Base-by-base conservation (phyloP, 257 asterid genomes). In the Solanum boliviense region DNA sequence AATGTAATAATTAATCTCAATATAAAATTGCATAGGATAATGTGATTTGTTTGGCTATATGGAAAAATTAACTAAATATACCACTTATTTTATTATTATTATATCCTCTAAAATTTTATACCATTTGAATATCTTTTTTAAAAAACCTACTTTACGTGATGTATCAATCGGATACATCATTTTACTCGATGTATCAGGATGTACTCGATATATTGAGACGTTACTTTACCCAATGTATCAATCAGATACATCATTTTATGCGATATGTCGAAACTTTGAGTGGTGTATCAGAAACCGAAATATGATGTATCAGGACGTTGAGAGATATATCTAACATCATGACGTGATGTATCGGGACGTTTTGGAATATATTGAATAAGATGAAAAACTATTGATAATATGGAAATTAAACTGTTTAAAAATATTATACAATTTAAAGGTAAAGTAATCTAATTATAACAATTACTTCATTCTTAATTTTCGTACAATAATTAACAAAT, bases 191-290 rank as follows among this genome's bases (percentile, higher is more conserved):
- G 1, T 48, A 48, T 15, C 3, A 0, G 0, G 0, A 5, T 0
- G 0, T 52, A 1, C 4, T 0, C 0, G 9, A 52, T 52, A 2
- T 5, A 52, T 52, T 6, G 4, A 6, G 0, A 52, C 1, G 9
- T 52, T 52, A 52, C 0, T 2, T 18, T 52, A 52, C 0, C 1
- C n/a, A 52, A 0, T 5, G 0, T 18, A 52, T 52, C 4, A 0
- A 52, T 52, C 1, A 0, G 0, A 18, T 52, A 52, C 0, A 52
- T 52, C 20, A 52, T 0, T 52, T 52, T 52, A 18, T 0, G n/a
- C 0, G 1, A 52, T 52, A 6, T 52, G 0, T 18, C 0, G 0
- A 0, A 52, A 52, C 1, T 0, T 52, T 52, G 0, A 6, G 1
- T 52, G 0, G 18, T 18, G 23, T 18, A 52, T 18, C 4, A 0